phyloP scores from a whole-genome alignment of 768 basidiomycete species.

The Sarcomyxa edulis region DNA sequence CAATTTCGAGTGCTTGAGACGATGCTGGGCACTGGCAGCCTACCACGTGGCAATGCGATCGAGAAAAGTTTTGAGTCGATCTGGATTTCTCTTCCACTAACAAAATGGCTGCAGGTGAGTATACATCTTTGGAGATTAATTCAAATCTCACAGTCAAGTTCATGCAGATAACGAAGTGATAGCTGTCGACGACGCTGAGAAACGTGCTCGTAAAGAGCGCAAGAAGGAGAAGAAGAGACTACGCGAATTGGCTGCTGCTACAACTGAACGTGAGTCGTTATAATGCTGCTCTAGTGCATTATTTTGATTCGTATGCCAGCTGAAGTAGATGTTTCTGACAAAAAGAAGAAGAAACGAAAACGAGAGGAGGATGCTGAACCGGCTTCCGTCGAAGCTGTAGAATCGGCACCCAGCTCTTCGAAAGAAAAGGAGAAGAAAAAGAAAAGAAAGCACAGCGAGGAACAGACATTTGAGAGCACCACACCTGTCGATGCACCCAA shows the following conservation, averaged over 20 bases:
- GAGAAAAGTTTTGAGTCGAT: no score
- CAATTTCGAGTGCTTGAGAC: no score
- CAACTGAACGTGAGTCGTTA: constrained; percentile 11
- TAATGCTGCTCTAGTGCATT: constrained; percentile 10
- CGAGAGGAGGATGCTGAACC: constrained; percentile 9
- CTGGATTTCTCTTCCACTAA: no score
- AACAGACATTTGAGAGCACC: not conserved
- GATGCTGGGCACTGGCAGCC: no score
- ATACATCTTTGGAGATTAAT: no score
- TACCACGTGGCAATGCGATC: no score
- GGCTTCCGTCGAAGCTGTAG: not conserved
- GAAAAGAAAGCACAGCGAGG: constrained; percentile 2
- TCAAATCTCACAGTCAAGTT: no score
- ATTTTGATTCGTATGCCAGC: constrained; percentile 1
- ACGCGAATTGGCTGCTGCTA: constrained; percentile 11
- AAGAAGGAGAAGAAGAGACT: constrained; percentile 11
- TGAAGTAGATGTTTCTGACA: constrained; percentile 11
- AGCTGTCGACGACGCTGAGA: not conserved
- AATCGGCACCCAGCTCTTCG: constrained; percentile 10
- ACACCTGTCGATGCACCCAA: no score
- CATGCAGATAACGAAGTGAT: no score
- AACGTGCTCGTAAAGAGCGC: constrained; percentile 2
- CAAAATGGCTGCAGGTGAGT: no score
- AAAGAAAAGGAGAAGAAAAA: constrained; percentile 9
- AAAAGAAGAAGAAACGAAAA: constrained; percentile 17